Evolutionary conservation across 306 rosid genomes (phyloP).

Genomic region (Arachis hypogaea): DNA sequence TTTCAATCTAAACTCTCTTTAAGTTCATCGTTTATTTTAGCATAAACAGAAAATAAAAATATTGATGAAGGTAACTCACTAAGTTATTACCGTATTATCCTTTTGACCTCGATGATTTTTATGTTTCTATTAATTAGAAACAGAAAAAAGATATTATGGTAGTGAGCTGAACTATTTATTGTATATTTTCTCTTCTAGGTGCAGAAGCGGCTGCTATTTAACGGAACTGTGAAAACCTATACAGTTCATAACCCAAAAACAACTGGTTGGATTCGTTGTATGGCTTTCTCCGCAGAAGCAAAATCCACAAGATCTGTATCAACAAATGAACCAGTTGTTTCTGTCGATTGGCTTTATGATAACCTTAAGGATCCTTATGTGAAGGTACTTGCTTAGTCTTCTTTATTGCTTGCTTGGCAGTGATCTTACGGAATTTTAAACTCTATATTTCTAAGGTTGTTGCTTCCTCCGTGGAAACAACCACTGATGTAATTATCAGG

Average conservation of each 20-base stretch:
- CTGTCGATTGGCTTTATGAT: conserved; percentile 88
- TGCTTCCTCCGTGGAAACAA: neutral
- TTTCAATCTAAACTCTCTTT: neutral
- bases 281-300: conserved; percentile 73
- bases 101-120: conserved; percentile 13
- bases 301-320: conserved; percentile 65
- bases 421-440: conserved; percentile 6
- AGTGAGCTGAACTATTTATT: conserved; percentile 7
- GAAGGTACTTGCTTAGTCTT: conserved; percentile 60
- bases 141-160: neutral
- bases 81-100: conserved; percentile 14
- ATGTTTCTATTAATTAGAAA: neutral
- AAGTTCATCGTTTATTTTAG: neutral
- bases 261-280: conserved; percentile 49
- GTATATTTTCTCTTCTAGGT: conserved; percentile 27
- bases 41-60: neutral
- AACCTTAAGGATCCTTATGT: conserved; percentile 78
- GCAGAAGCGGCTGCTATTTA: conserved; percentile 59
- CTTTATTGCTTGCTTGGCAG: conserved; percentile 5
- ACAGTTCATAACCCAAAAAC: conserved; percentile 41
- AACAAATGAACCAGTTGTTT: conserved; percentile 80
- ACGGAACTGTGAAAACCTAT: conserved; percentile 43
- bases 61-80: neutral
- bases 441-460: conserved; percentile 3
- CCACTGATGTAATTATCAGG: neutral